Evolutionary conservation across 768 basidiomycete species (phyloP).

Genomic region (Trametes villosa): DNA sequence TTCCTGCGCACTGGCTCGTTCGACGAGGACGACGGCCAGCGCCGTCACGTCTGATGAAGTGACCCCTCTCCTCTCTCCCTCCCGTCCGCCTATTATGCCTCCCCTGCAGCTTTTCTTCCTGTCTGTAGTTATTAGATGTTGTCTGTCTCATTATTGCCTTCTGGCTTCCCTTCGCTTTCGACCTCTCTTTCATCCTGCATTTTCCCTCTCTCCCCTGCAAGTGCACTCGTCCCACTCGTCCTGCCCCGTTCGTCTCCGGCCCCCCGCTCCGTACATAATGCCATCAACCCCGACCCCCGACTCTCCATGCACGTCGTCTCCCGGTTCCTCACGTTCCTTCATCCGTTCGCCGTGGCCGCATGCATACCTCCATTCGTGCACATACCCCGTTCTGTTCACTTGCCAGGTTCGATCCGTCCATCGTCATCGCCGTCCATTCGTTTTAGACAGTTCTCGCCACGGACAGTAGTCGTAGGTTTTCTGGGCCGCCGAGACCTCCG

Average conservation of each 20-base stretch:
- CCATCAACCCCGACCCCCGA: too few species aligned
- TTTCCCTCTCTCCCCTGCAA: slow-evolving; percentile 2
- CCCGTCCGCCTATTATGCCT: not conserved
- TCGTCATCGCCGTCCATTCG: slow-evolving; percentile 9
- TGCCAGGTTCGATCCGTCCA: not conserved
- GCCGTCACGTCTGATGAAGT: slow-evolving; percentile 19
- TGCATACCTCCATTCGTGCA: slow-evolving; percentile 23
- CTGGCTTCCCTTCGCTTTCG: not conserved
- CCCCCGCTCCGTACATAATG: not conserved
- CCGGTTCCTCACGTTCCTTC: not conserved
- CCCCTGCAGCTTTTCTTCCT: slow-evolving; percentile 10
- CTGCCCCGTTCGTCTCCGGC: not conserved
- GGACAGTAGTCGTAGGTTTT: slow-evolving; percentile 1
- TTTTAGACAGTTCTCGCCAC: slow-evolving; percentile 6
- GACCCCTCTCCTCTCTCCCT: not conserved
- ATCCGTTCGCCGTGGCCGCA: not conserved
- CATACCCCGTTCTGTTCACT: slow-evolving; percentile 13
- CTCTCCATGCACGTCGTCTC: not conserved
- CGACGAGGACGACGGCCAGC: slow-evolving; percentile 52
- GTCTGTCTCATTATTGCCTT: slow-evolving; percentile 22
- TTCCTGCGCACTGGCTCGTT: slow-evolving; percentile 82
- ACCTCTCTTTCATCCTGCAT: not conserved
- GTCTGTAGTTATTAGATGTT: slow-evolving; percentile 14
- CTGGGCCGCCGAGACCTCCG: too few species aligned
- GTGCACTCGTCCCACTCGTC: not conserved